phyloP scores from a whole-genome alignment of 129 eudicot genomes.

The Helianthus tuberosus region DNA sequence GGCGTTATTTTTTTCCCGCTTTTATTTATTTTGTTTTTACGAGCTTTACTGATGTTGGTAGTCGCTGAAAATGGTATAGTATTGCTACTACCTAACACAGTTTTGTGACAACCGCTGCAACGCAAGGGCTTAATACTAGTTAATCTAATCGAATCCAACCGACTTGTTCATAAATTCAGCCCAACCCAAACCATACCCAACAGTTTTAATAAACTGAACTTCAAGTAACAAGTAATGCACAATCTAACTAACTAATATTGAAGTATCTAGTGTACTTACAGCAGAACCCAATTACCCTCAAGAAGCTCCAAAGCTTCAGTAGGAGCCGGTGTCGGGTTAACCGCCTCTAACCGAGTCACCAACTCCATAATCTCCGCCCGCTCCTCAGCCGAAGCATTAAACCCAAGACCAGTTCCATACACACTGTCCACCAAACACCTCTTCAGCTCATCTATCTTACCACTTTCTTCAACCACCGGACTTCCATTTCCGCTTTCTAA shows the following conservation, averaged over 20 bases:
- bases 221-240: background rate
- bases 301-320: constrained; percentile 69
- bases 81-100: no score
- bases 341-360: constrained; percentile 72
- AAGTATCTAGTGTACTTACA: constrained; percentile 52
- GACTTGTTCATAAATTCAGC: no score
- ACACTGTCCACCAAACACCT: constrained; percentile 84
- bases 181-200: no score
- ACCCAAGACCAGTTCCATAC: constrained; percentile 80
- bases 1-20: no score
- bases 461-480: constrained; percentile 18
- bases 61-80: no score
- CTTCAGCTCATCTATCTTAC: constrained; percentile 55
- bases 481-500: constrained; percentile 44
- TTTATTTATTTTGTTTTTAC: no score
- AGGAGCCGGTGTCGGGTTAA: constrained; percentile 76
- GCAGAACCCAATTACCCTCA: constrained; percentile 88
- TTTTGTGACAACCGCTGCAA: no score
- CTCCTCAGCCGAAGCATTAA: constrained; percentile 72
- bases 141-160: no score
- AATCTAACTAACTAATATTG: no score
- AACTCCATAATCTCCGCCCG: constrained; percentile 86
- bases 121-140: no score
- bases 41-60: no score
- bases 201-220: background rate